Conservation (phyloP, 352 stramenopile species). For the Phytophthora idaei region DNA sequence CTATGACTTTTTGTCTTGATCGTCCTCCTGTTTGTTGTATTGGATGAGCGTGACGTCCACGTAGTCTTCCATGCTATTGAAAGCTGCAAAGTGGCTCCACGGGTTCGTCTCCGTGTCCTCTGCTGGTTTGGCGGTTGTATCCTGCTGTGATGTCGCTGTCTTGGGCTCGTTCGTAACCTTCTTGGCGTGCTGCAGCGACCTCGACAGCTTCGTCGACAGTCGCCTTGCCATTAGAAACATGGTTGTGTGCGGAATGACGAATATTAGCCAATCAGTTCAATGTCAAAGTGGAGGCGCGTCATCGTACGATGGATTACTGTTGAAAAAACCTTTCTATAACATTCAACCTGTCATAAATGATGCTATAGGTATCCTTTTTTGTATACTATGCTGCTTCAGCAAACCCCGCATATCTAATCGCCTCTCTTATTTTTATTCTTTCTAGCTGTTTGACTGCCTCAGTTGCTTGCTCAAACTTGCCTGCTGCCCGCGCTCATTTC, state of each 20-base stretch:
- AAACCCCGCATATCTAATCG: background rate
- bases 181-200: conserved; percentile 7
- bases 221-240: conserved; percentile 11
- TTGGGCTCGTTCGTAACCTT: conserved; percentile 7
- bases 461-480: conserved; percentile 1
- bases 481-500: background rate
- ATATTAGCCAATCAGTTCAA: conserved; percentile 15
- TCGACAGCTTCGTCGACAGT: conserved; percentile 25
- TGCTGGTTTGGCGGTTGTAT: background rate
- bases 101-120: conserved; percentile 22
- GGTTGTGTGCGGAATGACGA: conserved; percentile 6
- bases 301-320: conserved; percentile 1
- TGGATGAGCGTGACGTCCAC: conserved; percentile 69
- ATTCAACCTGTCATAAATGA: background rate
- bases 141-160: background rate
- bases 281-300: conserved; percentile 17
- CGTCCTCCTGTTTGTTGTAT: conserved; percentile 56
- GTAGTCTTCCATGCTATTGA: conserved; percentile 73
- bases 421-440: background rate
- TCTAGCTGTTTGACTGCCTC: conserved; percentile 1
- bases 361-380: background rate
- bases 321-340: conserved; percentile 3
- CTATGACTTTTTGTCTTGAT: background rate
- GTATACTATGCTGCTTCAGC: too few species aligned
- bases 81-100: conserved; percentile 67